phyloP scores from a whole-genome alignment of 805 yeast genomes.

The Ogataea glucozyma region DNA sequence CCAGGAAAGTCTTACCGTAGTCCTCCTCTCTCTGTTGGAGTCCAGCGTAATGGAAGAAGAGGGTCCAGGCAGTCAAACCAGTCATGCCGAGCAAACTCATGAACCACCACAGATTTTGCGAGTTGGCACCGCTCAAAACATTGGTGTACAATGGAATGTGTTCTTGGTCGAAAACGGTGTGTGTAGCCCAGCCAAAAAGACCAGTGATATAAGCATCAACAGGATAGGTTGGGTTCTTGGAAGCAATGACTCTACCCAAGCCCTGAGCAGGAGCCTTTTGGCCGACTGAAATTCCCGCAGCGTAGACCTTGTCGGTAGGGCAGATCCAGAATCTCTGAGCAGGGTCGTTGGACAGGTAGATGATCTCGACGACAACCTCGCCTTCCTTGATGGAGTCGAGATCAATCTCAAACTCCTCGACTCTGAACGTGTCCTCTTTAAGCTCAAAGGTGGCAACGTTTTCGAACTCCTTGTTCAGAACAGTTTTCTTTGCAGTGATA shows the following conservation, averaged over 20 bases:
- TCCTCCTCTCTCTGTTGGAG: slow-evolving; percentile 32
- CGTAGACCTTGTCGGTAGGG: slow-evolving; percentile 41
- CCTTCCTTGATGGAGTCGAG: slow-evolving; percentile 6
- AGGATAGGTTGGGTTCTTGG: slow-evolving; percentile 30
- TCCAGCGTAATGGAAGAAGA: slow-evolving; percentile 51
- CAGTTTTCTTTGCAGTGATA: slow-evolving; percentile 5
- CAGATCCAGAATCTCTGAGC: slow-evolving; percentile 55
- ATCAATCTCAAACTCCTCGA: slow-evolving; percentile 8
- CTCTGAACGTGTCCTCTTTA: slow-evolving; percentile 7
- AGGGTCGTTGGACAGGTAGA: slow-evolving; percentile 59
- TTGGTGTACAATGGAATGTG: neutral
- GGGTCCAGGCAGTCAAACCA: slow-evolving; percentile 61
- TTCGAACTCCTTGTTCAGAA: slow-evolving; percentile 8
- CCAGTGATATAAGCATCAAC: slow-evolving; percentile 48
- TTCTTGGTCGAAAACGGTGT: slow-evolving; percentile 38
- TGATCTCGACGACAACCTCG: slow-evolving; percentile 44
- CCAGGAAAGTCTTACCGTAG: slow-evolving; percentile 45
- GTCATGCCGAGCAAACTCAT: slow-evolving; percentile 56
- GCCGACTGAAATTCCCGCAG: slow-evolving; percentile 42
- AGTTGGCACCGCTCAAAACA: slow-evolving; percentile 29
- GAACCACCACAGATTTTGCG: slow-evolving; percentile 43
- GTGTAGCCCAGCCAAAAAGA: slow-evolving; percentile 49
- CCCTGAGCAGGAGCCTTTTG: slow-evolving; percentile 49
- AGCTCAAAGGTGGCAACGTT: neutral
- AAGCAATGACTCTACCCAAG: slow-evolving; percentile 48